A percentile compares a stretch with the other conserved stretches of the same genome.
These are phyloP conservation scores for Lyophyllum atratum DNA, from an alignment of 768 basidiomycete species.

Conservation along the genomic window DNA sequence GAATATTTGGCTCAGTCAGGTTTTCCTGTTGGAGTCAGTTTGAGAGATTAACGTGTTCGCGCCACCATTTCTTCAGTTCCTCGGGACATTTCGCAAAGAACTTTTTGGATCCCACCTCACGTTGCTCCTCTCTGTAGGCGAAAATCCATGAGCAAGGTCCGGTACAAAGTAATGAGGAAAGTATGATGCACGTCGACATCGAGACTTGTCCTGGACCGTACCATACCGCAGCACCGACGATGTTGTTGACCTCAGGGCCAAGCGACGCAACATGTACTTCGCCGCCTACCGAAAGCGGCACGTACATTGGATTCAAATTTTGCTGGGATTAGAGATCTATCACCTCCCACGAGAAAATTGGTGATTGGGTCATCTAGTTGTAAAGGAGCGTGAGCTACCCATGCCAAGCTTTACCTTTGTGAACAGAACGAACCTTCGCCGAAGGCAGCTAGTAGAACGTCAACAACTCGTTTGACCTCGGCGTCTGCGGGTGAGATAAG, in stretches of 20 bases:
- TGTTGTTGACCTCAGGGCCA: slow-evolving; percentile 20
- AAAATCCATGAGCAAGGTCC: not conserved
- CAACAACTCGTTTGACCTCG: slow-evolving; percentile 7
- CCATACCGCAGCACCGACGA: slow-evolving; percentile 33
- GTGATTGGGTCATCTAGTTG: slow-evolving; percentile 20
- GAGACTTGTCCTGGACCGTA: slow-evolving; percentile 29
- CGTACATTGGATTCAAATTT: slow-evolving; percentile 21
- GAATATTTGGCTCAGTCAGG: not conserved
- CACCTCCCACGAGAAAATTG: slow-evolving; percentile 17
- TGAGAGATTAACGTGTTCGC: slow-evolving; percentile 19
- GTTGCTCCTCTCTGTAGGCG: slow-evolving; percentile 24
- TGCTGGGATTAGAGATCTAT: slow-evolving; percentile 15
- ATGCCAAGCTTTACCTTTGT: too few relatives aligned
- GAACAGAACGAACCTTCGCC: slow-evolving; percentile 5
- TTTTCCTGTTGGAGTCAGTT: not conserved
- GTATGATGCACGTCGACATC: slow-evolving; percentile 23
- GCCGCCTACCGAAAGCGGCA: slow-evolving; percentile 26
- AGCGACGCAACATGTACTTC: slow-evolving; percentile 24
- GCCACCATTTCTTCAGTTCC: slow-evolving; percentile 28
- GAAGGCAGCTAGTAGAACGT: slow-evolving; percentile 15
- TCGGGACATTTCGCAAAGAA: slow-evolving; percentile 23
- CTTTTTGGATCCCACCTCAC: slow-evolving; percentile 27
- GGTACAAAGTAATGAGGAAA: not conserved
- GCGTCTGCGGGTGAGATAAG: not conserved
- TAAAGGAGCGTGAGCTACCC: not conserved